These are phyloP conservation scores for Hypomyces perniciosus DNA, from an alignment of 2,329 filamentous ascomycete species.

Conservation along the genomic window DNA sequence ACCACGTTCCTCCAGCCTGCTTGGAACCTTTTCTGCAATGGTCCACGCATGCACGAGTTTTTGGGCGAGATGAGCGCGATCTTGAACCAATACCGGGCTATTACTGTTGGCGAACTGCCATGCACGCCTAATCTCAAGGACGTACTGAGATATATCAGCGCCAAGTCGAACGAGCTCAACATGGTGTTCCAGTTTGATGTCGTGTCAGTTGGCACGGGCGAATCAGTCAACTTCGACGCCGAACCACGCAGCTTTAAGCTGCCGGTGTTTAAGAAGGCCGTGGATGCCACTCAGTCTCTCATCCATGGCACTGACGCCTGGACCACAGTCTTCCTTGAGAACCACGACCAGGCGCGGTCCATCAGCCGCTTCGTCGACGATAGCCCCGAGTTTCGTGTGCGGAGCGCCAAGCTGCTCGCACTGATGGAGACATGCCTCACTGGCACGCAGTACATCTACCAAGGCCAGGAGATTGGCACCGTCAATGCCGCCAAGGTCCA, in stretches of 20 bases:
- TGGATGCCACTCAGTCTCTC: constrained; percentile 46
- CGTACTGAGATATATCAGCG: constrained; percentile 55
- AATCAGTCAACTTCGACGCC: constrained; percentile 47
- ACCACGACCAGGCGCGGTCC: constrained; percentile 57
- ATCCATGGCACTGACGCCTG: constrained; percentile 51
- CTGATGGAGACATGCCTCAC: constrained; percentile 45
- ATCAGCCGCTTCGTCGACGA: constrained; percentile 50
- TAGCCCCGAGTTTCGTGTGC: constrained; percentile 39
- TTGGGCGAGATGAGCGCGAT: constrained; percentile 59
- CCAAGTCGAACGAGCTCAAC: constrained; percentile 52
- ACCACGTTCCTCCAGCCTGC: constrained; percentile 46
- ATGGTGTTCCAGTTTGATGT: constrained; percentile 67
- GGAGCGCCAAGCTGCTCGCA: constrained; percentile 54
- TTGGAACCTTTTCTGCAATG: constrained; percentile 56
- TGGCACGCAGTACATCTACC: constrained; percentile 61
- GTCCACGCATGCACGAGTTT: constrained; percentile 63
- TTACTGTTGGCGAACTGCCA: constrained; percentile 66
- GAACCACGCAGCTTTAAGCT: constrained; percentile 39
- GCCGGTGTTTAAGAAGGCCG: constrained; percentile 41
- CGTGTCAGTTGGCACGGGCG: constrained; percentile 53
- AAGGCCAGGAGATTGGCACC: constrained; percentile 62
- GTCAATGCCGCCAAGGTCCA: constrained; percentile 53
- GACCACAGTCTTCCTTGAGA: constrained; percentile 60
- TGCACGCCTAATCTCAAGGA: constrained; percentile 51
- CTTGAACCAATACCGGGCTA: constrained; percentile 53